These are phyloP conservation scores for Cyclotella cryptica DNA, from an alignment of 108 stramenopile genomes.

Conservation along the genomic window DNA sequence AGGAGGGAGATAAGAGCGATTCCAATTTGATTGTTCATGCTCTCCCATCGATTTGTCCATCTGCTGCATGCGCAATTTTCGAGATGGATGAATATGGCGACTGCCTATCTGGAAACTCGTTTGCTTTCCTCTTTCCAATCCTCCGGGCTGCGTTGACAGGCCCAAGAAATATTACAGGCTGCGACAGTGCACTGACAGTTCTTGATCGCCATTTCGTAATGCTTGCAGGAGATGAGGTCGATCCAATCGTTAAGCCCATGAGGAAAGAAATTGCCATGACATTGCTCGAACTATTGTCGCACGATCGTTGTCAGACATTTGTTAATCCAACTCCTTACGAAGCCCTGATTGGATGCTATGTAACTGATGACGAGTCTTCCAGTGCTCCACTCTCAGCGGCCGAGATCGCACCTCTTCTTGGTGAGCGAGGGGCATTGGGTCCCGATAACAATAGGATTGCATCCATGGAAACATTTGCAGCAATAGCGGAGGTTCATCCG, in stretches of 20 bases:
- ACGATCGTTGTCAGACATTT: constrained; percentile 85
- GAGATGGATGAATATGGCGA: constrained; percentile 88
- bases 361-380: constrained; percentile 43
- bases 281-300: constrained; percentile 78
- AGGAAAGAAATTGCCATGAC: constrained; percentile 79
- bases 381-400: constrained; percentile 61
- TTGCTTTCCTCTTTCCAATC: constrained; percentile 86
- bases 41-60: constrained; percentile 81
- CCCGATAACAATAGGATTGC: constrained; percentile 71
- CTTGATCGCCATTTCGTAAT: constrained; percentile 75
- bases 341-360: constrained; percentile 74
- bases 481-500: constrained; percentile 64
- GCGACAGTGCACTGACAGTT: constrained; percentile 80
- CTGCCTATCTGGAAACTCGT: constrained; percentile 79
- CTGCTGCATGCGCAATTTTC: constrained; percentile 72
- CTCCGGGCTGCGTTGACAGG: constrained; percentile 79
- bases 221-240: constrained; percentile 64
- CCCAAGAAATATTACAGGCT: constrained; percentile 80
- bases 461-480: constrained; percentile 74
- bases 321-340: constrained; percentile 83
- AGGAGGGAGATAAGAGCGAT: constrained; percentile 10
- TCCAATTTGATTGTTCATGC: constrained; percentile 32
- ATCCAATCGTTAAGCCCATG: constrained; percentile 56
- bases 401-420: constrained; percentile 83
- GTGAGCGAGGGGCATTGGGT: constrained; percentile 82